Evolutionary conservation across 331 rosid genomes (phyloP).

Genomic region (Rhamnella rubrinervis): DNA sequence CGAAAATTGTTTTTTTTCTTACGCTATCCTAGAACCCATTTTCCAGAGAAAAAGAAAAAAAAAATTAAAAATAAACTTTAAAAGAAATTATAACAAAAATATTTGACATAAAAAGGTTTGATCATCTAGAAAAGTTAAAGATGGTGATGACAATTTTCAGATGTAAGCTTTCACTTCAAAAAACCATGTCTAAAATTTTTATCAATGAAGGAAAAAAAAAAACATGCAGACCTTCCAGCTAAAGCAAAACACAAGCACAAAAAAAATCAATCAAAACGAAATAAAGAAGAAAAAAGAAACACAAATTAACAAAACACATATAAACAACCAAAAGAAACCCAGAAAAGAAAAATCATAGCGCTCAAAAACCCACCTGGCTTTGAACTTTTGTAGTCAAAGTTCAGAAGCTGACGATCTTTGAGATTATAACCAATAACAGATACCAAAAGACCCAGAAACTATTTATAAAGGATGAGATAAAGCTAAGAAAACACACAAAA

Average conservation of each 20-base stretch:
- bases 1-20: too few relatives aligned
- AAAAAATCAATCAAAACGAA: too few relatives aligned
- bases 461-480: neutral
- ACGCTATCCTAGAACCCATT: too few relatives aligned
- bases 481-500: neutral
- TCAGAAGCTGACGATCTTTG: constrained; percentile 8
- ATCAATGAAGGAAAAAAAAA: neutral
- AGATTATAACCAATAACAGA: constrained; percentile 1
- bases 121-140: too few relatives aligned
- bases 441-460: neutral
- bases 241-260: neutral
- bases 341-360: neutral
- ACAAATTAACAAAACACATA: neutral
- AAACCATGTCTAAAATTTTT: neutral
- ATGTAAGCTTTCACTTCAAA: neutral
- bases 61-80: too few relatives aligned
- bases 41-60: too few relatives aligned
- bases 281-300: too few relatives aligned
- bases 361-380: constrained; percentile 18
- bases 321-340: neutral
- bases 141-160: too few relatives aligned
- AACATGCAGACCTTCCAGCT: neutral
- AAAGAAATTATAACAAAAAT: too few relatives aligned
- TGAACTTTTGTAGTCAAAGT: constrained; percentile 12
- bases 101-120: too few relatives aligned